Conservation (phyloP, 305 asterid species). For the Fraxinus floribunda region DNA sequence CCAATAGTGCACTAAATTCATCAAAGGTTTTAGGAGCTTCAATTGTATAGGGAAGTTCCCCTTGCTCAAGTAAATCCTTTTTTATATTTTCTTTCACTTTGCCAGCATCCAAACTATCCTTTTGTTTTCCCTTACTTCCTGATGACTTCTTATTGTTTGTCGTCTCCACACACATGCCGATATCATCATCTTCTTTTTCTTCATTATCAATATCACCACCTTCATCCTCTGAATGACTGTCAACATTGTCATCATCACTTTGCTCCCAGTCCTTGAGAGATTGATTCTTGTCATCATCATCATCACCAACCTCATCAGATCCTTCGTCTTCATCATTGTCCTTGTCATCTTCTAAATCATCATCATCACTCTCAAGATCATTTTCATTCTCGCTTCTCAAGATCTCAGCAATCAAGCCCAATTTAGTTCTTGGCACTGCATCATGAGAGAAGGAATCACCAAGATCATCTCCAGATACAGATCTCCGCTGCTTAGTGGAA, state of each 20-base stretch:
- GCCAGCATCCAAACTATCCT: conserved; percentile 20
- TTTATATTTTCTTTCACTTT: conserved; percentile 31
- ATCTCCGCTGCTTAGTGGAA: conserved; percentile 35
- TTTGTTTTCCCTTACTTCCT: conserved; percentile 34
- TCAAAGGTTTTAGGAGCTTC: conserved; percentile 88
- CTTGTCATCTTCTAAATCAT: conserved; percentile 36
- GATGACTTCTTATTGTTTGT: conserved; percentile 26
- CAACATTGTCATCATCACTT: conserved; percentile 76
- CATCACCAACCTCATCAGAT: conserved; percentile 45
- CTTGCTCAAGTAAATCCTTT: conserved; percentile 29
- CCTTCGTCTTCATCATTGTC: conserved; percentile 44
- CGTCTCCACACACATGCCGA: conserved; percentile 24
- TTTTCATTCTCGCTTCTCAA: conserved; percentile 39
- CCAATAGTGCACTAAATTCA: conserved; percentile 64
- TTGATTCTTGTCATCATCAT: conserved; percentile 31
- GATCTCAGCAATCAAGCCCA: conserved; percentile 63
- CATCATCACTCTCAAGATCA: conserved; percentile 42
- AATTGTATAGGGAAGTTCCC: conserved; percentile 90
- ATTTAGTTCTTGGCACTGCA: conserved; percentile 41
- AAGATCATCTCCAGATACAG: conserved; percentile 92
- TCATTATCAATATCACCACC: conserved; percentile 27
- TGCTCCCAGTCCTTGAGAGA: conserved; percentile 93
- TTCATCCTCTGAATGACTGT: conserved; percentile 50
- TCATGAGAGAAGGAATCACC: conserved; percentile 73
- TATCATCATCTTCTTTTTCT: not conserved